These are phyloP conservation scores for Leucogyrophana mollusca DNA, from an alignment of 768 basidiomycete species.

Conservation along the genomic window DNA sequence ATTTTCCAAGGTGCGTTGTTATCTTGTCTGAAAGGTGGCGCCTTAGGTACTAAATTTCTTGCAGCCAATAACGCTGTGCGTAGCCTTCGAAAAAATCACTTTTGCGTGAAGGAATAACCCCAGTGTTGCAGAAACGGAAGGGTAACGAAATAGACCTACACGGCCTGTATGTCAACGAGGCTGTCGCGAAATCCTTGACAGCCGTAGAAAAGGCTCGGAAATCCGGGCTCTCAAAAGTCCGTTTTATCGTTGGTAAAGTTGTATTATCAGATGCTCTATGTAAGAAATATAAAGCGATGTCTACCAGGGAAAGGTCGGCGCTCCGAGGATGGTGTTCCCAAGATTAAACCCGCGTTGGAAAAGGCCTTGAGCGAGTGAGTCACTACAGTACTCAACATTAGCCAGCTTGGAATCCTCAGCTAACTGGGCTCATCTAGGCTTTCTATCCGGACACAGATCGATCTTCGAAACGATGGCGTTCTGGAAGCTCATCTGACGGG, in stretches of 20 bases:
- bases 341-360: slow-evolving; percentile 86
- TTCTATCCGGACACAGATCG: slow-evolving; percentile 65
- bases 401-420: background rate
- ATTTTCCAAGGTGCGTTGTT: slow-evolving; percentile 64
- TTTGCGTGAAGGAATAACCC: too few relatives aligned
- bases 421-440: slow-evolving; percentile 42
- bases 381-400: background rate
- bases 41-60: too few relatives aligned
- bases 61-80: too few relatives aligned
- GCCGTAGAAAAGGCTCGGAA: slow-evolving; percentile 67
- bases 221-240: slow-evolving; percentile 61
- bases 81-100: background rate
- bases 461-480: slow-evolving; percentile 78
- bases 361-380: slow-evolving; percentile 75
- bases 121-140: slow-evolving; percentile 66
- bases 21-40: too few relatives aligned
- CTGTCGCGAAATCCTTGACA: slow-evolving; percentile 68
- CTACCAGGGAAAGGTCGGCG: slow-evolving; percentile 75
- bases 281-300: too few relatives aligned
- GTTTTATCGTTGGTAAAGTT: slow-evolving; percentile 88
- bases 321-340: slow-evolving; percentile 65
- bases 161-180: slow-evolving; percentile 92
- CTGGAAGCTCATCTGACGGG: slow-evolving; percentile 57
- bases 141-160: slow-evolving; percentile 85
- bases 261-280: too few relatives aligned